Evolutionary conservation across 345 rosid genomes (phyloP).

Genomic region (Conringia planisiliqua): DNA sequence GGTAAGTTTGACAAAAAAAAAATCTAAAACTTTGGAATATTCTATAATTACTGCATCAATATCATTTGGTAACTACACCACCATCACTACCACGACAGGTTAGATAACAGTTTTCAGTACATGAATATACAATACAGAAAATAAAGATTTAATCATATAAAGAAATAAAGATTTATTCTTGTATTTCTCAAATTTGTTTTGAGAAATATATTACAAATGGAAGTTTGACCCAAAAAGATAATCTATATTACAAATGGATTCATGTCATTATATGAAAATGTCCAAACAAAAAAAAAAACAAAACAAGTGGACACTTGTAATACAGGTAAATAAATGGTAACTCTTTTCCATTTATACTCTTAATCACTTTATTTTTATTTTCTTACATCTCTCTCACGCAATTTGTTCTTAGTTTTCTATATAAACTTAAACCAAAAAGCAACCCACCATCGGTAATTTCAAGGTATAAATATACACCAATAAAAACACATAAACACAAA

Average conservation of each 20-base stretch:
- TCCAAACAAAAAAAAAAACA: background rate
- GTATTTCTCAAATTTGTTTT: background rate
- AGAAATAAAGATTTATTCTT: background rate
- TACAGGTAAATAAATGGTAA: constrained; percentile 1
- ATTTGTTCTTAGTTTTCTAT: background rate
- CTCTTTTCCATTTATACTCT: constrained; percentile 10
- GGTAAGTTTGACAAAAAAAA: background rate
- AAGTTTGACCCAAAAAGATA: background rate
- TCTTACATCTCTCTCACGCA: background rate
- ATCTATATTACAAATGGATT: no score
- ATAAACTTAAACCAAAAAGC: constrained; percentile 3
- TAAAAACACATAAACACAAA: background rate
- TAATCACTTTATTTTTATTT: background rate
- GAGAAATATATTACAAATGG: background rate
- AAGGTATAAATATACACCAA: background rate
- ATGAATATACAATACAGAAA: background rate
- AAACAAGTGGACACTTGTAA: constrained; percentile 1
- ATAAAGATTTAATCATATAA: background rate
- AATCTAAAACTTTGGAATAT: background rate
- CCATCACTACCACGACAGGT: background rate
- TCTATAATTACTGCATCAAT: background rate
- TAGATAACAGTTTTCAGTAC: background rate
- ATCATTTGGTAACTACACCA: background rate
- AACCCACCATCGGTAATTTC: constrained; percentile 5
- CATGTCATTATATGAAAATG: background rate